Evolutionary conservation across 2,329 filamentous ascomycete species (phyloP), one percentile per base, ranked within the genome.

Genomic region (Plenodomus biglobosus): DNA sequence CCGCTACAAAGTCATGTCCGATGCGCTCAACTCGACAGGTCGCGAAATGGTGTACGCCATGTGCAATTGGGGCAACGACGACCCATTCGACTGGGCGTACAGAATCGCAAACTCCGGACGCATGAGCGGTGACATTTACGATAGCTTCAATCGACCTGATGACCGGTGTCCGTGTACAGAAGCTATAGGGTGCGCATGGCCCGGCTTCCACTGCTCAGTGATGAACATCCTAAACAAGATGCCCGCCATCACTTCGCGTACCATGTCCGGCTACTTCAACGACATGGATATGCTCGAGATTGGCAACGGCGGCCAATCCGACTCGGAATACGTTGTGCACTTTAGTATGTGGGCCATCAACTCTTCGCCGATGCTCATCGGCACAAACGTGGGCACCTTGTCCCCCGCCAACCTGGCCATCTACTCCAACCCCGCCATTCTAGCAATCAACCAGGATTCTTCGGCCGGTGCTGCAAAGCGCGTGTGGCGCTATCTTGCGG

Each of bases 41-140:
- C 66, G 75, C 11, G 67, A 72, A 1, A 77, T 79, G 15, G 55
- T 78, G 3, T 79, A 78, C 53, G 66, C 69, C 8, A 65, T 79
- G 56, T 79, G 76, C 60, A 76, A 80, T 46, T 82, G 80, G 79
- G 78, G 78, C 13, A 72, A 77, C 46, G 77, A 80, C 34, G 72
- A 75, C 24, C 76, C 64, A 1, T 67, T 50, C 66, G 75, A 75
- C 48, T 76, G 73, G 75, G 79, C 71, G 13, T 70, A 74, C 19
- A 74, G 73, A 15, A 77, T 79, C 24, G 68, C 74, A 17, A 79
- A 79, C 55, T 74, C 70, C 15, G 76, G 74, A 56, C 66, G 77
- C 11, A 77, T 76, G 56, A 70, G 70, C 22, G 77, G 77, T 18
- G 76, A 79, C 49, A 73, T 79, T 45, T 72, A 70, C 50, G 76